phyloP scores from a whole-genome alignment of 768 basidiomycete species.

The Phaeotremella skinneri region DNA sequence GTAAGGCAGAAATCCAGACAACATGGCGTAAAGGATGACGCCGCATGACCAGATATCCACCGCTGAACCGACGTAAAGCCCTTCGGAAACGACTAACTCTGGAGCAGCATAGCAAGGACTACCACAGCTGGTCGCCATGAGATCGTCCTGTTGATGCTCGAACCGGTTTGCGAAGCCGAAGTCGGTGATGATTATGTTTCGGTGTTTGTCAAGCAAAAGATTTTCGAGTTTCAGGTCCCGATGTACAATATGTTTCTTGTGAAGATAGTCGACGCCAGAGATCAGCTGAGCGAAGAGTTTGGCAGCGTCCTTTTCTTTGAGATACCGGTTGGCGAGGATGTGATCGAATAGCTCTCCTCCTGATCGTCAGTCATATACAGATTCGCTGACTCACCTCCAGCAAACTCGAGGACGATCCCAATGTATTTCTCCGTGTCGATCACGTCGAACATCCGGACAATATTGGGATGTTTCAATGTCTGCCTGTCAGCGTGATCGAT shows the following conservation, averaged over 20 bases:
- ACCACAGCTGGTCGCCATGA: constrained; percentile 98
- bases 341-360: constrained; percentile 95
- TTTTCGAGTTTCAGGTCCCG: constrained; percentile 99
- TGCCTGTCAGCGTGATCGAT: constrained; percentile 49
- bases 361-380: constrained; percentile 60
- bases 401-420: constrained; percentile 97
- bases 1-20: constrained; percentile 91
- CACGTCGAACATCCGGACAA: constrained; percentile 95
- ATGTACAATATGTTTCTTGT: constrained; percentile 98
- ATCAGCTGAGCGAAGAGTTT: constrained; percentile 97
- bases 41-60: constrained; percentile 99
- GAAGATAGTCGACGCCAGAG: constrained; percentile 97
- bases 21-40: constrained; percentile 97
- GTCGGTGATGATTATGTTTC: constrained; percentile 99
- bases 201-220: constrained; percentile 89
- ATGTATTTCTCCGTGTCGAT: constrained; percentile 99
- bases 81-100: constrained; percentile 95
- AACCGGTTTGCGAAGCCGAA: constrained; percentile 99
- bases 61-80: constrained; percentile 91
- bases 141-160: constrained; percentile 84
- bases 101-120: constrained; percentile 98
- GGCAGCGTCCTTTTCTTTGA: constrained; percentile 88
- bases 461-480: constrained; percentile 95
- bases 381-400: constrained; percentile 72
- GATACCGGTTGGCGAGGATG: constrained; percentile 94